Conservation (phyloP, 2,329 filamentous ascomycete genomes). For the Nemania bipapillata region DNA sequence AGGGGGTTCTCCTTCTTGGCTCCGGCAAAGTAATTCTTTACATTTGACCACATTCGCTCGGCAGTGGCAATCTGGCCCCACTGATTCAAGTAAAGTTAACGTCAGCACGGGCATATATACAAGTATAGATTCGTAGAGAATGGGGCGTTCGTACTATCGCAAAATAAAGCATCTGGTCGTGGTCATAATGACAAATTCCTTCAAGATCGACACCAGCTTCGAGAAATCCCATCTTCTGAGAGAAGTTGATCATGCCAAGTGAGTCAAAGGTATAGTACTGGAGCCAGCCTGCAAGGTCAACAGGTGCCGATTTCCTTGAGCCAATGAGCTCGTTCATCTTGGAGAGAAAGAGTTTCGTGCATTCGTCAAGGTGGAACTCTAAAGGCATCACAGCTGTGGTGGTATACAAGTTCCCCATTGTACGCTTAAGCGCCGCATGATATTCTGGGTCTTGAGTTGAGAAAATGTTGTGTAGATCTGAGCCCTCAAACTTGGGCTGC, state of each 20-base stretch:
- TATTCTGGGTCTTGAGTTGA: slow-evolving; percentile 34
- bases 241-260: slow-evolving; percentile 30
- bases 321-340: slow-evolving; percentile 28
- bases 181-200: slow-evolving; percentile 29
- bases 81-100: not conserved
- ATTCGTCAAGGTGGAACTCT: slow-evolving; percentile 30
- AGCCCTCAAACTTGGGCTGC: slow-evolving; percentile 30
- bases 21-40: slow-evolving; percentile 13
- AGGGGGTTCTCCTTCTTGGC: slow-evolving; percentile 28
- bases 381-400: slow-evolving; percentile 24
- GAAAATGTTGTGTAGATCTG: slow-evolving; percentile 31
- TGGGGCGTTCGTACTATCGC: slow-evolving; percentile 7
- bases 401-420: slow-evolving; percentile 30
- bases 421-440: slow-evolving; percentile 34
- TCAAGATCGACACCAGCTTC: slow-evolving; percentile 32
- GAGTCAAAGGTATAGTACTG: slow-evolving; percentile 35
- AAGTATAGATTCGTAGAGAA: not conserved
- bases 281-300: slow-evolving; percentile 33
- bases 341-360: slow-evolving; percentile 22
- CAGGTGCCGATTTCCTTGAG: not conserved
- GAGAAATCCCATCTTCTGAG: slow-evolving; percentile 29
- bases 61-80: slow-evolving; percentile 26
- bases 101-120: not conserved
- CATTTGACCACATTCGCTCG: slow-evolving; percentile 20
- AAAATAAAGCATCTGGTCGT: slow-evolving; percentile 35